These are phyloP conservation scores for Leccinum pachyderme DNA, from an alignment of 1,284 basidiomycete species.

Conservation along the genomic window DNA sequence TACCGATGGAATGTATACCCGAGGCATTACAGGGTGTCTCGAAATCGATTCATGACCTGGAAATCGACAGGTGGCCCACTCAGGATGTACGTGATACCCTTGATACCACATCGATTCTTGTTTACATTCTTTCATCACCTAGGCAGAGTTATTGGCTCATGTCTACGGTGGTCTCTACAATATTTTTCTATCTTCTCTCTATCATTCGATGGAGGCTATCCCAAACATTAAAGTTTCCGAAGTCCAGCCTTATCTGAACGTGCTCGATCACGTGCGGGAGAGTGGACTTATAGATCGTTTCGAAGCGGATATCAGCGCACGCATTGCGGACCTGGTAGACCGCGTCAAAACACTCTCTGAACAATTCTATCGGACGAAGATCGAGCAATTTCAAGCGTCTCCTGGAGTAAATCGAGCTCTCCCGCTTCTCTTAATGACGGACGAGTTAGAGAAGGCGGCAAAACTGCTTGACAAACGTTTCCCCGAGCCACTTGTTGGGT, in stretches of 20 bases:
- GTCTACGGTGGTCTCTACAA: conserved; percentile 80
- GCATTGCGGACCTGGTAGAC: conserved; percentile 69
- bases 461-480: conserved; percentile 86
- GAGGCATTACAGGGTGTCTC: conserved; percentile 80
- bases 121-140: conserved; percentile 15
- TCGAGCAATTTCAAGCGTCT: conserved; percentile 61
- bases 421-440: conserved; percentile 78
- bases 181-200: conserved; percentile 82
- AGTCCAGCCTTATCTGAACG: conserved; percentile 59
- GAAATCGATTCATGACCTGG: conserved; percentile 68
- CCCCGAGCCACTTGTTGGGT: conserved; percentile 80
- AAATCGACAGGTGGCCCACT: conserved; percentile 75
- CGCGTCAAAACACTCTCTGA: conserved; percentile 68
- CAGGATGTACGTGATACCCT: conserved; percentile 64
- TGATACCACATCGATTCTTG: neutral
- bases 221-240: conserved; percentile 71
- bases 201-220: conserved; percentile 78
- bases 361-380: conserved; percentile 70
- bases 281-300: conserved; percentile 67
- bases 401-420: conserved; percentile 77
- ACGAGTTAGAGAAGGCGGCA: conserved; percentile 85
- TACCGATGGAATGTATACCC: conserved; percentile 91
- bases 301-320: conserved; percentile 62
- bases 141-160: conserved; percentile 65
- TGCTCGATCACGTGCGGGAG: conserved; percentile 72